Evolutionary conservation across 306 rosid species (phyloP).

Genomic region (Malus asiatica): DNA sequence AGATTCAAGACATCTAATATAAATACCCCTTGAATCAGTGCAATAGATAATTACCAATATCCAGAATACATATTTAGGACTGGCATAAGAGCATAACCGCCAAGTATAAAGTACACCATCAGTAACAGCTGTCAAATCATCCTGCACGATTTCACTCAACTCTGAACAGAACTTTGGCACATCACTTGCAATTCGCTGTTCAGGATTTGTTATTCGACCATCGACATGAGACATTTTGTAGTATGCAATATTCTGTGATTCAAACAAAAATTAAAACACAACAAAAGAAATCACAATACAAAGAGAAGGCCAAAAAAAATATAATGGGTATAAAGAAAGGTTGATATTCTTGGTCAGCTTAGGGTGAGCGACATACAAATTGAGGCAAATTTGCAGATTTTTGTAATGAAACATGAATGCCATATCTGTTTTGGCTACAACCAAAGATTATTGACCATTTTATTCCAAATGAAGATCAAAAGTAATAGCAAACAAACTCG

Average conservation of each 20-base stretch:
- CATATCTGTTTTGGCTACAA: not conserved
- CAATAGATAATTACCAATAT: slow-evolving; percentile 62
- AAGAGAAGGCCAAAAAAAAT: slow-evolving; percentile 1
- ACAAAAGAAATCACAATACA: not conserved
- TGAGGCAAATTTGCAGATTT: not conserved
- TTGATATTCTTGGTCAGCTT: not conserved
- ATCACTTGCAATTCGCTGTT: slow-evolving; percentile 95
- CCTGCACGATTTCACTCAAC: slow-evolving; percentile 95
- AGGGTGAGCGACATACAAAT: not conserved
- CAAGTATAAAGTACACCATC: slow-evolving; percentile 92
- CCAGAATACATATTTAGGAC: slow-evolving; percentile 98
- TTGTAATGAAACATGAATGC: not conserved
- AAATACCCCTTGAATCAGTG: slow-evolving; percentile 1
- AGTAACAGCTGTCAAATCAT: slow-evolving; percentile 83
- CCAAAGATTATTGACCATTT: not conserved
- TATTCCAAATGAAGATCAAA: not conserved
- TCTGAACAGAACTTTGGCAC: slow-evolving; percentile 93
- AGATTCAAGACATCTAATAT: slow-evolving; percentile 1
- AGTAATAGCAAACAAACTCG: not conserved
- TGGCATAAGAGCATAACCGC: slow-evolving; percentile 96
- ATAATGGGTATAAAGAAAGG: not conserved
- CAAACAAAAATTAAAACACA: slow-evolving; percentile 24
- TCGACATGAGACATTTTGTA: slow-evolving; percentile 96
- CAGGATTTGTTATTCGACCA: slow-evolving; percentile 92
- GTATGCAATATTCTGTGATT: slow-evolving; percentile 87